These are phyloP conservation scores for Candida anglica DNA, from an alignment of 805 yeast genomes.

Conservation along the genomic window DNA sequence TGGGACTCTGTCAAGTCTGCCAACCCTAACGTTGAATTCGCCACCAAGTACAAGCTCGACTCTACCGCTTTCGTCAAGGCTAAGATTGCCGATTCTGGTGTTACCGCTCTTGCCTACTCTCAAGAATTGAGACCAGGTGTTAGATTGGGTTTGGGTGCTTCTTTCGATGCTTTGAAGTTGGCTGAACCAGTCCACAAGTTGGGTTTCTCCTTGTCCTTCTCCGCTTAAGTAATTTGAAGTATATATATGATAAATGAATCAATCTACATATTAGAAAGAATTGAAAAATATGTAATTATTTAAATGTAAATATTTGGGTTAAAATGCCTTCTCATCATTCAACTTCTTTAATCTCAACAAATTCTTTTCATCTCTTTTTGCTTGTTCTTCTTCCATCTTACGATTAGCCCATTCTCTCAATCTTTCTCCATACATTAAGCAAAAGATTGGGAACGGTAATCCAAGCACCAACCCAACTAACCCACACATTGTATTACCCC, in stretches of 20 bases:
- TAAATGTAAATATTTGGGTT: background rate
- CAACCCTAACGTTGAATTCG: conserved; percentile 90
- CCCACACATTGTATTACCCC: conserved; percentile 67
- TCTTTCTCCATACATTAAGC: conserved; percentile 52
- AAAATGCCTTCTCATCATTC: conserved; percentile 7
- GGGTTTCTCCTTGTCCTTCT: conserved; percentile 90
- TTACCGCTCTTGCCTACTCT: conserved; percentile 89
- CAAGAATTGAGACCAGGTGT: conserved; percentile 96
- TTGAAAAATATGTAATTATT: too few relatives aligned
- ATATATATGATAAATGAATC: background rate
- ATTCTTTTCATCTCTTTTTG: conserved; percentile 40
- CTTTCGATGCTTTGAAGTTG: conserved; percentile 91
- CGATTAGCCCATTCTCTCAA: conserved; percentile 57
- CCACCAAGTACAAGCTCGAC: conserved; percentile 92
- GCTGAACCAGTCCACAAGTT: conserved; percentile 97
- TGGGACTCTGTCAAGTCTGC: conserved; percentile 83
- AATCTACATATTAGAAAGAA: too few relatives aligned
- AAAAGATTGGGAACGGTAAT: conserved; percentile 63
- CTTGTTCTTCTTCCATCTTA: conserved; percentile 44
- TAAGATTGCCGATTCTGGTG: conserved; percentile 93
- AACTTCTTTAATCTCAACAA: conserved; percentile 26
- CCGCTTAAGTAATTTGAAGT: conserved; percentile 53
- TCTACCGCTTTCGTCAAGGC: conserved; percentile 88
- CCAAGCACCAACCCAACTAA: conserved; percentile 55
- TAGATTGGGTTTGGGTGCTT: conserved; percentile 93